Evolutionary conservation across 2,329 filamentous ascomycete species (phyloP), one percentile per base, ranked within the genome.

Genomic region (Neocucurbitaria cava): DNA sequence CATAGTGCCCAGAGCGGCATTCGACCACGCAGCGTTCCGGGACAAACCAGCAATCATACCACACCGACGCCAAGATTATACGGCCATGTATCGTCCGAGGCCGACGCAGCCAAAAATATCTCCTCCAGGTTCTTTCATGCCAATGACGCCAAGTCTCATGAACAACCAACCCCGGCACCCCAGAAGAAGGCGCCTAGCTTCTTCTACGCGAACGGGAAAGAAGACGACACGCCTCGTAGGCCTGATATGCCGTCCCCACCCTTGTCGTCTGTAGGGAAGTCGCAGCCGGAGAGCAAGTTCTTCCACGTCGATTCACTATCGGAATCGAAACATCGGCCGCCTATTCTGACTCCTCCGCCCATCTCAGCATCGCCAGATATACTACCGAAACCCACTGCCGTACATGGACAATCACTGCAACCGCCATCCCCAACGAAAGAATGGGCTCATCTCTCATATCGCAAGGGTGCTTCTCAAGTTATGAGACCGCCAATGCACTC

Each of bases 121-220:
- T 76, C 77, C 18, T 77, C 88, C 48, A 94, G 92, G 78, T 98
- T 98, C 82, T 97, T 99, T 74, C 93, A 96, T 73, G 95, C 93
- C 24, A 91, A 88, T 72, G 91, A 96, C 64, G 89, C 84, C 35
- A 53, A 73, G 66, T 58, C 65, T 38, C 73, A 73, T 54, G 74
- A 74, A 53, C 72, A 72, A 36, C 59, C 54, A n/a, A 58, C 69
- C 68, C 59, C 61, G 59, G 46, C 42, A 7, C 49, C 62, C 11
- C 65, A 63, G 21, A 79, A 77, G 72, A 84, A 82, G 62, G 71
- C 76, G 33, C 71, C 79, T 4, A 72, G 75, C 1, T 84, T 84
- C 69, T 79, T 83, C 59, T 82, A 83, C 62, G 81, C 81, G 5
- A 82, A 82, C 61, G 76, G 81, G 18, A 80, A 82, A 42, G 67